phyloP scores from a whole-genome alignment of 2,329 filamentous ascomycete species.

The Orbilia javanica region DNA sequence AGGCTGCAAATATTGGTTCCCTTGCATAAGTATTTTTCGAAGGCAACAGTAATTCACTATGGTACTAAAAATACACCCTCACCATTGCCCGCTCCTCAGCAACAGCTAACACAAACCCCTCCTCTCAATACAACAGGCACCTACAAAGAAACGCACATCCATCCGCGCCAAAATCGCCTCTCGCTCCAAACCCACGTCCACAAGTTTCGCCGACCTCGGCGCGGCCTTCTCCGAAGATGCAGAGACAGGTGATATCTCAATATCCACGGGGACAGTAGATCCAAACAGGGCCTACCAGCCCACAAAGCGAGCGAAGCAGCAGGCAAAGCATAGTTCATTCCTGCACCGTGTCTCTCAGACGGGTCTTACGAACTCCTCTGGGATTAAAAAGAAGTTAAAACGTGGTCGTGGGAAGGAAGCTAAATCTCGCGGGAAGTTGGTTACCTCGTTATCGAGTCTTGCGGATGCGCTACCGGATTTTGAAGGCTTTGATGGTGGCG shows the following conservation, averaged over 20 bases:
- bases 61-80: not conserved
- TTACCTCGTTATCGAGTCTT: constrained; percentile 51
- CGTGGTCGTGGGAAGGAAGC: constrained; percentile 44
- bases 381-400: constrained; percentile 50
- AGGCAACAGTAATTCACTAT: not conserved
- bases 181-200: constrained; percentile 33
- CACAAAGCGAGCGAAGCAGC: constrained; percentile 42
- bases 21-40: not conserved
- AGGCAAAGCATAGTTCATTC: constrained; percentile 52
- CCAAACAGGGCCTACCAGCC: constrained; percentile 35
- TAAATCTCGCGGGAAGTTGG: constrained; percentile 44
- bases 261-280: not conserved
- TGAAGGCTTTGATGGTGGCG: constrained; percentile 41
- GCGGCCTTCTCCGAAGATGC: constrained; percentile 31
- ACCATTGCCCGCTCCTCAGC: not conserved
- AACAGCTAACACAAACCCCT: not conserved
- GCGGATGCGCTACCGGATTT: constrained; percentile 54
- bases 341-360: constrained; percentile 49
- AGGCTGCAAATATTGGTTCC: not conserved
- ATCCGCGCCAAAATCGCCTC: constrained; percentile 55
- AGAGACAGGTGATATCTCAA: not conserved
- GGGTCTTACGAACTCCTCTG: constrained; percentile 45
- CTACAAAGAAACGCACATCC: constrained; percentile 53
- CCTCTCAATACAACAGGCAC: constrained; percentile 38
- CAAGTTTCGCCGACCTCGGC: constrained; percentile 45